Base-by-base conservation (phyloP, 805 yeast species). In the Lipomyces yamanashiensis region DNA sequence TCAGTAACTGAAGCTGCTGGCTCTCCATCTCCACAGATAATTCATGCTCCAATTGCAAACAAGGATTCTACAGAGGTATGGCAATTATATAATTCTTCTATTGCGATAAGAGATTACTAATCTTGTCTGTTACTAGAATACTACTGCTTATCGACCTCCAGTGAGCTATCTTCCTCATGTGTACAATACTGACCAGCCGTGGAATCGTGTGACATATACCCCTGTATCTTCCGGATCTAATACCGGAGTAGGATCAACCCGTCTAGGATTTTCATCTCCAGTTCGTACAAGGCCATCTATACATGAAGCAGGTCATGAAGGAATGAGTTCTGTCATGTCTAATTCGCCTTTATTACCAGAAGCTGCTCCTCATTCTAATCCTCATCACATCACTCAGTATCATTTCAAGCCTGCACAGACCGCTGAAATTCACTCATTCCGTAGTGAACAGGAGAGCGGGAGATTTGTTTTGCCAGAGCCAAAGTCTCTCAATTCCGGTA, bases 401-500 rank as follows among this genome's bases (percentile, higher is more conserved):
- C 50, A 7, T 45, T 45, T 10, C 21, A 45, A 45, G 12, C 19
- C 50, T 10, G n/a, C 9, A 12, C 50, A 45, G 34, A 9, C 34
- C 4, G 7, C 34, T 45, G 50, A 23, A 5, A 9, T 9, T 23
- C 50, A 39, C 12, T 39, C 50, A 8, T 6, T 23, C 15, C 50
- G 34, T 19, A 45, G 19, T 23, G 50, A 45, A 19, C n/a, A 8
- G 12, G 50, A 23, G 21, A 23, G 34, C 10, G 33, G 50, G 34
- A 45, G 50, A 45, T 45, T 21, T 45, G 2, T 45, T 19, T 45
- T 45, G 21, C 50, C 50, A 9, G 50, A 45, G 34, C 50, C 34
- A 9, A 45, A 43, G 19, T 4, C n/a, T 19, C 21, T 43, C 7
- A 39, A 37, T 37, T 37, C 41, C 8, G 45, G 47, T 15, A 19